Evolutionary conservation across 2,329 filamentous ascomycete genomes (phyloP).

Genomic region (Drechslerella coelobrocha): DNA sequence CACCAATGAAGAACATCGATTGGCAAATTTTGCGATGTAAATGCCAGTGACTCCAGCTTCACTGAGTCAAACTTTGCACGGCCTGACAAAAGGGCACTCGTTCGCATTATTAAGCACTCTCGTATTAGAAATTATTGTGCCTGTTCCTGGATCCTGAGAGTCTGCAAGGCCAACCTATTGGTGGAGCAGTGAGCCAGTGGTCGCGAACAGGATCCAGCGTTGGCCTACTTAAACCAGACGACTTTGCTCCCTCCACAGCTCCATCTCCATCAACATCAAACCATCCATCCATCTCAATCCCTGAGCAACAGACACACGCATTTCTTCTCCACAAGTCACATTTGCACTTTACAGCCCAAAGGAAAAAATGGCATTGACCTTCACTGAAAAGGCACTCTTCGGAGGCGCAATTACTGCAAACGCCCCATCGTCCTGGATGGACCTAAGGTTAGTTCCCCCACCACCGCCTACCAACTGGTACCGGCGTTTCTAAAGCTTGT

Average conservation of each 20-base stretch:
- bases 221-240: constrained; percentile 3
- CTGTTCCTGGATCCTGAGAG: neutral
- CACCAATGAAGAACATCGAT: too few species aligned
- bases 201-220: constrained; percentile 5
- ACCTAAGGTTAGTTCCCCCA: constrained; percentile 37
- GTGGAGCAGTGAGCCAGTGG: too few species aligned
- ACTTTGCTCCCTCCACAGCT: neutral
- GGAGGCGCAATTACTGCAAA: constrained; percentile 52
- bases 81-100: too few species aligned
- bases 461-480: constrained; percentile 18
- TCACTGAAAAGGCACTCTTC: constrained; percentile 50
- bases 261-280: neutral
- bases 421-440: constrained; percentile 46
- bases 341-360: too few species aligned
- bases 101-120: neutral
- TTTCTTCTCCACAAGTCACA: constrained; percentile 8
- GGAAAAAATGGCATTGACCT: constrained; percentile 14
- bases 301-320: neutral
- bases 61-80: too few species aligned
- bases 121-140: neutral
- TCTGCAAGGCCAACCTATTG: too few species aligned
- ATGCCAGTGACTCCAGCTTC: too few species aligned
- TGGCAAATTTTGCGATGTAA: too few species aligned
- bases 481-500: constrained; percentile 45
- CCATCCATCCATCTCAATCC: neutral